These are phyloP conservation scores for Phytopythium delawarense DNA, from an alignment of 352 stramenopile species.

Conservation along the genomic window DNA sequence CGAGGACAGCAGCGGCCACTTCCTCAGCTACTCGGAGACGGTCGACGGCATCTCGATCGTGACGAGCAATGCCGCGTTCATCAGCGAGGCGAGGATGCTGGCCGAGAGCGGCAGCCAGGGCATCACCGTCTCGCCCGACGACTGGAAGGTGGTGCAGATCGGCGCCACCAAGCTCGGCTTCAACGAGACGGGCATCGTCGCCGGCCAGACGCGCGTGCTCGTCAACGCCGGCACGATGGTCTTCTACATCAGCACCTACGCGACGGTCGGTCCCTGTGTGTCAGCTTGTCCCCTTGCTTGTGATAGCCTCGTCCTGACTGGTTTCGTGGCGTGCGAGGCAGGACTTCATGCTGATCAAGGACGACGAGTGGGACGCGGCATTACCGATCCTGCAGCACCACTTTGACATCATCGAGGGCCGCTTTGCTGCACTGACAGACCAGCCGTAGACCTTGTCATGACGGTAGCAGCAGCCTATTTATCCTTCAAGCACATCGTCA, in stretches of 20 bases:
- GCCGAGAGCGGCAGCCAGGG: conserved; percentile 33
- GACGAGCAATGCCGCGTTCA: conserved; percentile 40
- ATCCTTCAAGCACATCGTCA: background rate
- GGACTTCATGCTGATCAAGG: conserved; percentile 72
- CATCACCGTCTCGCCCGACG: conserved; percentile 55
- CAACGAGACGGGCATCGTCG: conserved; percentile 55
- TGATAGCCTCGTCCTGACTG: background rate
- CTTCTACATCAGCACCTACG: conserved; percentile 69
- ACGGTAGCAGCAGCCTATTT: conserved; percentile 1
- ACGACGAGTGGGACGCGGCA: conserved; percentile 59
- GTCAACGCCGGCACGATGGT: conserved; percentile 54
- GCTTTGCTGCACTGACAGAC: conserved; percentile 30
- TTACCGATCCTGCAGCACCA: conserved; percentile 38
- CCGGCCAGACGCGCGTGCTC: conserved; percentile 56
- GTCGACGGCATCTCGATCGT: conserved; percentile 55
- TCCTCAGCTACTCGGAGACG: conserved; percentile 60
- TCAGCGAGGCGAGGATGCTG: conserved; percentile 30
- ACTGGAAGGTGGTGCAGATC: conserved; percentile 64
- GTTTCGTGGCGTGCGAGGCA: conserved; percentile 3
- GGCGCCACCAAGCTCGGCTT: conserved; percentile 59
- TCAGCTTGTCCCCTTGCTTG: background rate
- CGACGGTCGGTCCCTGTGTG: conserved; percentile 27
- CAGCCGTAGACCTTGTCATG: background rate
- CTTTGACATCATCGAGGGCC: conserved; percentile 39
- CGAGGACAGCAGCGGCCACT: conserved; percentile 9